These are phyloP conservation scores for Pseudogymnoascus sp. DNA, from an alignment of 2,329 filamentous ascomycete genomes.

Conservation along the genomic window DNA sequence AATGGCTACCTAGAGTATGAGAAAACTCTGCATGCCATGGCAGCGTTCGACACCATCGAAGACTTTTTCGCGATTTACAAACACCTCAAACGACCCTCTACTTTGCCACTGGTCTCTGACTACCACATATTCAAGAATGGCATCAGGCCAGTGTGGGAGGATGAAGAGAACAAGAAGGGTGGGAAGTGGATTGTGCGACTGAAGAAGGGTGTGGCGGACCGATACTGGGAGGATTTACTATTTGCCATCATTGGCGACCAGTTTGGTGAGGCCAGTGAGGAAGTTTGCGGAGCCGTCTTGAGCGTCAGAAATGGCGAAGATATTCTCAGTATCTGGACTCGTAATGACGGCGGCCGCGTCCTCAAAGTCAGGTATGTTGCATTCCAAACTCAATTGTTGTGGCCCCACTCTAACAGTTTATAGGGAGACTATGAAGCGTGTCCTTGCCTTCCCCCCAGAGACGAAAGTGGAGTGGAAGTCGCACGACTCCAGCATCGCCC, in stretches of 20 bases:
- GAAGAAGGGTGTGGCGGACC: conserved; percentile 94
- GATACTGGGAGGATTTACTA: conserved; percentile 93
- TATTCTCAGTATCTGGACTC: conserved; percentile 95
- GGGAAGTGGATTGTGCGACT: conserved; percentile 96
- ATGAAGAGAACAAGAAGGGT: conserved; percentile 90
- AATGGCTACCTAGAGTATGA: conserved; percentile 85
- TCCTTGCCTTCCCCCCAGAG: conserved; percentile 77
- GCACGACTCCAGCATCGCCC: conserved; percentile 91
- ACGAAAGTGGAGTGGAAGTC: conserved; percentile 93
- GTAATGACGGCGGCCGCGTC: conserved; percentile 85
- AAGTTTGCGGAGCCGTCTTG: conserved; percentile 90
- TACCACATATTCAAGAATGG: conserved; percentile 98
- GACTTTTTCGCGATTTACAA: conserved; percentile 87
- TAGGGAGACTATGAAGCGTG: conserved; percentile 83
- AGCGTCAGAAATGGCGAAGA: conserved; percentile 95
- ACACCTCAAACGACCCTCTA: conserved; percentile 83
- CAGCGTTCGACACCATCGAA: conserved; percentile 72
- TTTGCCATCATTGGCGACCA: conserved; percentile 89
- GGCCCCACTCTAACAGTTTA: conserved; percentile 15
- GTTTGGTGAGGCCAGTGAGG: conserved; percentile 84
- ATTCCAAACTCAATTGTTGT: background rate
- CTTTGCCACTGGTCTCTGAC: conserved; percentile 84
- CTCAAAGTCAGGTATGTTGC: conserved; percentile 81
- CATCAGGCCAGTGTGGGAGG: conserved; percentile 96
- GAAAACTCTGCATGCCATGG: conserved; percentile 86